Base-by-base conservation (phyloP, 768 basidiomycete genomes). In the Russula virescens region DNA sequence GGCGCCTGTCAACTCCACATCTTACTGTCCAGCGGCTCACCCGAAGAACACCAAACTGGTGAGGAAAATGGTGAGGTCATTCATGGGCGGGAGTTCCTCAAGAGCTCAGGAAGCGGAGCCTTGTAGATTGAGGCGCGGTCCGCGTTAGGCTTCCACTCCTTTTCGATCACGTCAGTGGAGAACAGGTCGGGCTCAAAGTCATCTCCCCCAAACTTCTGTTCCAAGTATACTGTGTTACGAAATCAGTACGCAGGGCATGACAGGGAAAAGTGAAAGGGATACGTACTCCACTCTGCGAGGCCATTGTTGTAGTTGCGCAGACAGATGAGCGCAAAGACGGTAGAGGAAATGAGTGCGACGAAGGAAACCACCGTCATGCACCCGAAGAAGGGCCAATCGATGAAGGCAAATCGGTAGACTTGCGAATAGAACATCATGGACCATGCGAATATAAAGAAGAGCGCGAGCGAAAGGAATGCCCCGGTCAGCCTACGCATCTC, bases 261-360 rank as follows among this genome's bases (percentile, higher is more conserved):
- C 8, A 8, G n/a, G 11, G 53, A 11, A 13, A 13, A 28, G 42
- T 16, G 10, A 52, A 19, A 9, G 23, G n/a, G 5, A 28, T 26
- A 75, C 83, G 63, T 66, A 86, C 84, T 70, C 67, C 83, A 86
- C 58, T 85, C 74, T 0, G 77, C 76, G 14, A 85, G 75, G 0
- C 85, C 85, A 62, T 80, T 77, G 53, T 74, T 80, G 66, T 85
- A 86, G 66, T 83, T 80, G 19, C 76, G 63, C 65, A 79, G 74
- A 67, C 82, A 85, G 26, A 82, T 69, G 55, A 79, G 66, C 9
- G 79, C 82, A 16, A 85, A 74, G 31, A 77, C 69, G 45, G 77
- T 72, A 52, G 77, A 80, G 21, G 76, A 73, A 48, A 72, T 16
- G 31, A 74, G 63, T 11, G 73, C 53, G 40, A 71, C 16, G 65